Evolutionary conservation across 495 filamentous ascomycete genomes (phyloP), one percentile per base, ranked within the genome.

Genomic region (Apiosordaria backusii): DNA sequence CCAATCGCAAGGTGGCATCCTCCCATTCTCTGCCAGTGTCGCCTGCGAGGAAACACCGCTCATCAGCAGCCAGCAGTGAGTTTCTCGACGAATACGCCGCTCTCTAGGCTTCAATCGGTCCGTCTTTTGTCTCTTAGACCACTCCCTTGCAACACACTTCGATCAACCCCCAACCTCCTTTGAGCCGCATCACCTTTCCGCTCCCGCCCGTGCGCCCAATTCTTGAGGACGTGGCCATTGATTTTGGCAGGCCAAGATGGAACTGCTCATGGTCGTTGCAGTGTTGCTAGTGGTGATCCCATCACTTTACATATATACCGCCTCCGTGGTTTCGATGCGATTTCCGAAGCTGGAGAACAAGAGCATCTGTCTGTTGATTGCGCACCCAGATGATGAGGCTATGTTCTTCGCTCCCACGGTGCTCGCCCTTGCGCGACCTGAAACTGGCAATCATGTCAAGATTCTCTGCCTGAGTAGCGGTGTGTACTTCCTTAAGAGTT

Each of bases 341-440:
- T 90, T 93, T 70, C 91, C 92, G 0, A 85, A 77, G 62, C 82
- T 96, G 64, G 80, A 81, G 65, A 88, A 89, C 80, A 93, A 96
- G 80, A 84, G 90, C 67, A 91, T 97, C 67, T 89, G 90, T 72
- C 84, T 99, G 26, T 81, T 99, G 50, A 98, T 99, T 75, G 95
- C 95, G 4, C 95, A 99, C 78, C 95, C 95, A 0, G 95, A 99
- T 76, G 95, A 99, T 68, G 95, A 99, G 81, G 96, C 95, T 70
- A 99, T 99, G 95, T 99, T 99, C 82, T 99, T 99, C 78, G 87
- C 94, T 66, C 95, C 95, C 0, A 90, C 92, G 0, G 84, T 99
- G 3, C 81, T 96, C 62, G 87, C 89, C 4, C 83, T 99, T 26
- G 92, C 92, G 18, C 83, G 85, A 22, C 89, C 74, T 13, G 85